phyloP scores from a whole-genome alignment of 176 grass and related monocot genomes.

The Paspalum vaginatum region DNA sequence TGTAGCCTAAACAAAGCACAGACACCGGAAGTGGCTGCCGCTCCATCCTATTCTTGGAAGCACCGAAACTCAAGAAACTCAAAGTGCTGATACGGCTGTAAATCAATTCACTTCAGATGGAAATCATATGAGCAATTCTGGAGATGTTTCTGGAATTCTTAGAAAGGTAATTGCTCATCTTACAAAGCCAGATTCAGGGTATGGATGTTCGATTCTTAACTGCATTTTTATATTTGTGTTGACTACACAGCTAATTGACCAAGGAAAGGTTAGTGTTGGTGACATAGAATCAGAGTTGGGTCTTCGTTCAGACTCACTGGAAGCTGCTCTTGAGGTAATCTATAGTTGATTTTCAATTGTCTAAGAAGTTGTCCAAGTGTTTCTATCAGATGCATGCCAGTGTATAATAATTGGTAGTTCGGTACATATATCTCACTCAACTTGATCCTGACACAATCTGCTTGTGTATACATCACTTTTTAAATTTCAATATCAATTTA shows the following conservation, averaged over 20 bases:
- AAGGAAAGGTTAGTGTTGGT: slow-evolving; percentile 66
- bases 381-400: not conserved
- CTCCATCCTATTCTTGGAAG: slow-evolving; percentile 40
- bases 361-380: not conserved
- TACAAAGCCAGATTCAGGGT: slow-evolving; percentile 25
- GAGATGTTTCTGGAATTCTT: slow-evolving; percentile 64
- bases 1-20: slow-evolving; percentile 53
- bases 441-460: not conserved
- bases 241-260: slow-evolving; percentile 71
- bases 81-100: slow-evolving; percentile 44
- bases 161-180: slow-evolving; percentile 67
- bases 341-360: not conserved
- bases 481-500: not conserved
- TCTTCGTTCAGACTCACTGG: slow-evolving; percentile 66
- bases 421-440: not conserved
- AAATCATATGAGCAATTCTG: slow-evolving; percentile 48
- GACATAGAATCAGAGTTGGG: slow-evolving; percentile 78
- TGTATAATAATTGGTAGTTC: slow-evolving; percentile 24
- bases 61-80: slow-evolving; percentile 43
- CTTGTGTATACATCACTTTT: not conserved
- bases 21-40: slow-evolving; percentile 34
- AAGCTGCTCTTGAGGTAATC: slow-evolving; percentile 81
- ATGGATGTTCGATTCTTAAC: slow-evolving; percentile 21
- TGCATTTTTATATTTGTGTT: slow-evolving; percentile 36
- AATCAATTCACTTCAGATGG: slow-evolving; percentile 42